Percentiles rank a stretch among this genome's conserved stretches.
Evolutionary conservation across 768 basidiomycete species (phyloP).

Genomic region (Lactifluus subvellereus): DNA sequence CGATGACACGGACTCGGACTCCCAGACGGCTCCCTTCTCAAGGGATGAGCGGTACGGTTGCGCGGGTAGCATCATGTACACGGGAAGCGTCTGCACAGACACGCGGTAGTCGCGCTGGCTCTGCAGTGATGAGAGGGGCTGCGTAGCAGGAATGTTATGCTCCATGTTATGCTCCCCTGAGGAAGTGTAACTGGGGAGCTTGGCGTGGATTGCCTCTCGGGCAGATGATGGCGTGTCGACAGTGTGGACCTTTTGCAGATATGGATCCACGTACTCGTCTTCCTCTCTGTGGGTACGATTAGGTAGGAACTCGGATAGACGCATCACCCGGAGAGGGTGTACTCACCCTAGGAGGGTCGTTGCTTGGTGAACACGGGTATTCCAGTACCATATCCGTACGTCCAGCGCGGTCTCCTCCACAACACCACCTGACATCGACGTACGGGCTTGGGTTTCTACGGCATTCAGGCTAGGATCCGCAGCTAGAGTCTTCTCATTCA

Average conservation of each 20-base stretch:
- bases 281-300: conserved; percentile 1
- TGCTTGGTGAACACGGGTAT: neutral
- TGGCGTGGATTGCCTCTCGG: neutral
- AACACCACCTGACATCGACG: neutral
- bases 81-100: neutral
- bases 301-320: neutral
- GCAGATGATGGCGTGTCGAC: neutral
- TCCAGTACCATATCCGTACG: conserved; percentile 18
- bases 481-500: neutral
- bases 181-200: neutral
- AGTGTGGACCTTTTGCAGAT: conserved; percentile 6
- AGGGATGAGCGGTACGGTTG: neutral
- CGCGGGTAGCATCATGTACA: neutral
- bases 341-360: neutral
- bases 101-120: neutral
- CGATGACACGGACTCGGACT: neutral
- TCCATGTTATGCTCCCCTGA: neutral
- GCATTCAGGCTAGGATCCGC: neutral
- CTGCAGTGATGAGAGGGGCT: neutral
- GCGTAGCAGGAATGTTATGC: neutral
- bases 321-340: neutral
- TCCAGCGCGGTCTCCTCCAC: neutral
- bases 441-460: neutral
- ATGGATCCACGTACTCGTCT: neutral
- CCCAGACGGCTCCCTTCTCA: conserved; percentile 9